Conservation (phyloP, 441 rosid genomes). For the Pelargonium myrrhifolium region DNA sequence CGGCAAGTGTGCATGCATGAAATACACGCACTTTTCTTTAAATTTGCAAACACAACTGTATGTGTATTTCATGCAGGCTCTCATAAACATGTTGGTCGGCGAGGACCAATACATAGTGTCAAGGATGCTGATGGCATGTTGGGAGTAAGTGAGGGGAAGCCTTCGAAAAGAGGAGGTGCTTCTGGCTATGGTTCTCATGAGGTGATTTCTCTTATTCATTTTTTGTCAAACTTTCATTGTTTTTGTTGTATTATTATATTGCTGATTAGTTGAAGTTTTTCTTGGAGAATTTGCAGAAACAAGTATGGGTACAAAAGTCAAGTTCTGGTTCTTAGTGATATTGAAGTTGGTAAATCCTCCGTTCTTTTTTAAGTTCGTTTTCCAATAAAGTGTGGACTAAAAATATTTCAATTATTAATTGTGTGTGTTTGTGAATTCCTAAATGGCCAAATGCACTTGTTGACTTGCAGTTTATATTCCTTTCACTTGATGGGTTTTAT, state of each 20-base stretch:
- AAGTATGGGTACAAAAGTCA: constrained; percentile 74
- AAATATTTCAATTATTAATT: no score
- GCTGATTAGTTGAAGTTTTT: constrained; percentile 6
- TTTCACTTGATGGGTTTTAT: no score
- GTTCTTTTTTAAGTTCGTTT: background rate
- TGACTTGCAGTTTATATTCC: no score
- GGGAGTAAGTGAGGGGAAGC: constrained; percentile 36
- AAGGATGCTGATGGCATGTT: constrained; percentile 40
- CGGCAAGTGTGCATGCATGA: background rate
- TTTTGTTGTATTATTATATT: constrained; percentile 9
- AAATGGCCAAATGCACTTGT: no score
- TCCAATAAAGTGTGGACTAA: no score
- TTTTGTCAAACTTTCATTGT: constrained; percentile 6
- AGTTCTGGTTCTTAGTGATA: constrained; percentile 39
- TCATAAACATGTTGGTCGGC: constrained; percentile 37
- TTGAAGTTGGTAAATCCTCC: constrained; percentile 26
- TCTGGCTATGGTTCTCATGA: constrained; percentile 47
- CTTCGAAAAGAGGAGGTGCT: constrained; percentile 53
- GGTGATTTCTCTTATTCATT: constrained; percentile 31
- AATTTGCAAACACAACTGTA: constrained; percentile 1
- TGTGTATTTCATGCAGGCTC: constrained; percentile 37
- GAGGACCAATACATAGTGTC: constrained; percentile 31
- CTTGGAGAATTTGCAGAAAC: constrained; percentile 47
- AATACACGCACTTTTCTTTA: constrained; percentile 4
- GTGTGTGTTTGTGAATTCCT: no score